Percentiles rank a stretch among this genome's conserved stretches.
Conservation (phyloP, 192 early-diverging fungal genomes). For the Backusella australiensis region DNA sequence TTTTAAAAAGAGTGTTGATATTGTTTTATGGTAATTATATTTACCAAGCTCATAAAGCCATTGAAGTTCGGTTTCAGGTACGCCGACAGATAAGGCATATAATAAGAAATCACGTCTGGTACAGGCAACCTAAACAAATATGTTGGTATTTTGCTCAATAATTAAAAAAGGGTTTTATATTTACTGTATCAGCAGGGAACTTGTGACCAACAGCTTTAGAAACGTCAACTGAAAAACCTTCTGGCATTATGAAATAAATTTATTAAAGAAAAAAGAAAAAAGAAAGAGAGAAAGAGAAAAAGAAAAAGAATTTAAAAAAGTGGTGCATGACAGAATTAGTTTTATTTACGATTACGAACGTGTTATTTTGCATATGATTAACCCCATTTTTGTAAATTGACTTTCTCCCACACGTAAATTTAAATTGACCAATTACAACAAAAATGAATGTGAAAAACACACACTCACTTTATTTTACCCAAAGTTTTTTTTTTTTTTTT, state of each 20-base stretch:
- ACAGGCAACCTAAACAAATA: slow-evolving; percentile 40
- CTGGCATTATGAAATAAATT: slow-evolving; percentile 2
- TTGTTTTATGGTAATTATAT: not conserved
- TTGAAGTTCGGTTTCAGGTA: slow-evolving; percentile 53
- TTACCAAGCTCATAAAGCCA: slow-evolving; percentile 63
- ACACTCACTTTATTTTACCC: not conserved
- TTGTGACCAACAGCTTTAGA: slow-evolving; percentile 57
- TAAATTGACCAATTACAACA: not conserved
- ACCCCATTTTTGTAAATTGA: not conserved
- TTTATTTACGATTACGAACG: not conserved
- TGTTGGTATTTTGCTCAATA: not conserved
- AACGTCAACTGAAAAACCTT: slow-evolving; percentile 46
- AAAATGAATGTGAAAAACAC: not conserved
- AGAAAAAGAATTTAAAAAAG: not conserved
- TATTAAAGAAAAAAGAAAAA: slow-evolving; percentile 10
- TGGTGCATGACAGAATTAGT: not conserved
- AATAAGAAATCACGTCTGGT: slow-evolving; percentile 69
- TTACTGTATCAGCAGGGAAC: slow-evolving; percentile 39
- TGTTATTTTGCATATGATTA: not conserved
- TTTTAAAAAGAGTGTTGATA: not conserved
- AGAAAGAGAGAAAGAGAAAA: not conserved
- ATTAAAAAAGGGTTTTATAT: too few relatives aligned
- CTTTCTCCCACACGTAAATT: not conserved
- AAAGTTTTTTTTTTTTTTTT: not conserved
- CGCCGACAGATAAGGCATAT: slow-evolving; percentile 71